phyloP scores from a whole-genome alignment of 805 yeast species.

The Starmerella riodocensis region DNA sequence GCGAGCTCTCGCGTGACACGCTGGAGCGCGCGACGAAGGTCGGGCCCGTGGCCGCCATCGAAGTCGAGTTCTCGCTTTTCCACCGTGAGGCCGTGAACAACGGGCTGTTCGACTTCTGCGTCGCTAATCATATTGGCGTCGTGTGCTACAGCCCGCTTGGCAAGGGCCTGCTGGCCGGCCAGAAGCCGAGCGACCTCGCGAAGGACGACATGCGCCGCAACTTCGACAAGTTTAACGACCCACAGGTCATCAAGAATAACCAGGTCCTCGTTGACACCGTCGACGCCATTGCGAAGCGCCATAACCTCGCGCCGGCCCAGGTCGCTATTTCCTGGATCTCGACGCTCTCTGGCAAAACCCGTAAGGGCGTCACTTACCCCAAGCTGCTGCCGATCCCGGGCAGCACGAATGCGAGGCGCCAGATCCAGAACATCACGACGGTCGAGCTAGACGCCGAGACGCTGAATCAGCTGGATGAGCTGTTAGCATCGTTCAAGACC shows the following conservation, averaged over 20 bases:
- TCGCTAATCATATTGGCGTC: conserved; percentile 48
- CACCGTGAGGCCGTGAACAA: conserved; percentile 46
- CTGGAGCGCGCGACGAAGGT: conserved; percentile 45
- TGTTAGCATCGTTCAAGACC: conserved; percentile 34
- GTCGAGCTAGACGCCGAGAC: conserved; percentile 41
- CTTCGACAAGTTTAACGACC: conserved; percentile 44
- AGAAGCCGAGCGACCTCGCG: conserved; percentile 35
- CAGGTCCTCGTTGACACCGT: conserved; percentile 37
- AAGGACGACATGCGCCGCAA: conserved; percentile 42
- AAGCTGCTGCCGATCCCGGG: conserved; percentile 70
- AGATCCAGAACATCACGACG: conserved; percentile 43
- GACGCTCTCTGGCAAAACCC: conserved; percentile 26
- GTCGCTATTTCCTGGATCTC: conserved; percentile 56
- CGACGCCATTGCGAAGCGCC: conserved; percentile 36
- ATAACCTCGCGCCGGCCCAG: conserved; percentile 48
- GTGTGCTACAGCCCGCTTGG: conserved; percentile 77
- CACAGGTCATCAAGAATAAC: conserved; percentile 46
- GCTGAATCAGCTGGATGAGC: conserved; percentile 38
- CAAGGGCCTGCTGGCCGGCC: conserved; percentile 64
- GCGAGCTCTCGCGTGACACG: conserved; percentile 56
- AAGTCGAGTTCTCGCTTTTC: conserved; percentile 66
- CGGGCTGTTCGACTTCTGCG: conserved; percentile 50
- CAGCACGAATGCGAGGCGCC: conserved; percentile 46
- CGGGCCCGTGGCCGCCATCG: conserved; percentile 51
- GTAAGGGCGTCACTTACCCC: conserved; percentile 31